Evolutionary conservation across 352 stramenopile genomes (phyloP), one percentile per base, ranked within the genome.

Genomic region (Globisporangium uncinulatum): DNA sequence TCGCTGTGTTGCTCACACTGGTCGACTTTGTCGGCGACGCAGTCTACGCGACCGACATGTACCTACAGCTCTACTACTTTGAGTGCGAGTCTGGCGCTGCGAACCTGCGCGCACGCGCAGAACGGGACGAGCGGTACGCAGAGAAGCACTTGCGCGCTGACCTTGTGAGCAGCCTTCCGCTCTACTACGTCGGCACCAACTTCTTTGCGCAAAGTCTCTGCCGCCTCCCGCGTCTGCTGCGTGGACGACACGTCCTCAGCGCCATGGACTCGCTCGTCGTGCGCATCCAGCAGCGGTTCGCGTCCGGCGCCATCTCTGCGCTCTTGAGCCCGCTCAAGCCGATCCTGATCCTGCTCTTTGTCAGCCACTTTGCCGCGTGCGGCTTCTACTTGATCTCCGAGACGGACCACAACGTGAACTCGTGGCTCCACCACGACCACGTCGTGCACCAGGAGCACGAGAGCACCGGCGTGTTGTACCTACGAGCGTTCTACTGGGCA

Each of bases 51-150:
- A 36, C 60, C 1, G 82, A 92, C 51, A 74, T 92, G 31, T 79
- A 86, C 31, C 67, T 90, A 7, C 86, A 89, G 43, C 62, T 90
- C 3, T 88, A 86, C 45, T 89, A 87, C 59, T 90, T 92, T 13
- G 79, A 88, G 51, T 89, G 79, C 29, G 73, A 92, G 19, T 56
- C 61, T 0, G 78, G 79, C 0, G 57, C 87, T 31, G 44, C 44
- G 0, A 89, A 87, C 24, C 49, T 92, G 4, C 32, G 82, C n/a
- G 76, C 72, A n/a, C 62, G 74, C 31, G 59, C 66, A 3, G 67
- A 89, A 13, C 67, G 57, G 1, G 76, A 83, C 36, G 53, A 44
- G 17, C 70, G 69, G 7, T 91, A 91, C 39, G 60, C 47, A 1
- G 48, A 59, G 3, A 64, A 74, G 50, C 66, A 66, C 6, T 34